Conservation (phyloP, 2,329 filamentous ascomycete species). For the Saccharata proteae region DNA sequence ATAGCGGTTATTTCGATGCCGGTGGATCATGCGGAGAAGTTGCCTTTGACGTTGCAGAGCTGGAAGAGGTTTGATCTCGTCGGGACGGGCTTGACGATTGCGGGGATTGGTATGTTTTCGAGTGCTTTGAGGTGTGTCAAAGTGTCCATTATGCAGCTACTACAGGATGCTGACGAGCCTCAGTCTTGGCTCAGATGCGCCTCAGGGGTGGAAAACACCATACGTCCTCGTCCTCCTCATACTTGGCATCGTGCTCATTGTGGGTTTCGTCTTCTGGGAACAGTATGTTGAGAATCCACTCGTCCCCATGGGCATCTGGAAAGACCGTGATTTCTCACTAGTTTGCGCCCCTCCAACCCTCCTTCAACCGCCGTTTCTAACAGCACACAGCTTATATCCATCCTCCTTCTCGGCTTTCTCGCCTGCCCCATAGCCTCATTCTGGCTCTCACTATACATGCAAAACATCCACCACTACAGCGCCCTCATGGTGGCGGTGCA, state of each 20-base stretch:
- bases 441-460: slow-evolving; percentile 55
- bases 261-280: slow-evolving; percentile 52
- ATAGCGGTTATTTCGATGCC: slow-evolving; percentile 52
- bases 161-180: slow-evolving; percentile 4
- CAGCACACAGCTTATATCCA: slow-evolving; percentile 37
- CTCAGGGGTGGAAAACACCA: slow-evolving; percentile 48
- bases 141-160: neutral
- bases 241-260: slow-evolving; percentile 44
- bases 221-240: slow-evolving; percentile 53
- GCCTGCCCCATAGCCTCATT: slow-evolving; percentile 49
- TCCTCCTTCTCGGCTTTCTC: slow-evolving; percentile 49
- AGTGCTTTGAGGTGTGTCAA: slow-evolving; percentile 43
- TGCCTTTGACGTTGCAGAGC: slow-evolving; percentile 32
- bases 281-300: slow-evolving; percentile 34
- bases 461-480: slow-evolving; percentile 39
- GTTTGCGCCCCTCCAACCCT: slow-evolving; percentile 24
- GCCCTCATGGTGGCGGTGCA: slow-evolving; percentile 50
- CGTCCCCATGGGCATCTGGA: slow-evolving; percentile 45
- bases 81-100: slow-evolving; percentile 48
- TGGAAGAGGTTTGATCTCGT: slow-evolving; percentile 49
- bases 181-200: slow-evolving; percentile 40
- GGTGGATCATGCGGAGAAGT: slow-evolving; percentile 36
- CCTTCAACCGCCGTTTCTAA: neutral
- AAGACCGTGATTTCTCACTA: slow-evolving; percentile 52
- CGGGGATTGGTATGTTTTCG: slow-evolving; percentile 54